Evolutionary conservation across 2,329 filamentous ascomycete species (phyloP).

Genomic region (Sclerotinia borealis): DNA sequence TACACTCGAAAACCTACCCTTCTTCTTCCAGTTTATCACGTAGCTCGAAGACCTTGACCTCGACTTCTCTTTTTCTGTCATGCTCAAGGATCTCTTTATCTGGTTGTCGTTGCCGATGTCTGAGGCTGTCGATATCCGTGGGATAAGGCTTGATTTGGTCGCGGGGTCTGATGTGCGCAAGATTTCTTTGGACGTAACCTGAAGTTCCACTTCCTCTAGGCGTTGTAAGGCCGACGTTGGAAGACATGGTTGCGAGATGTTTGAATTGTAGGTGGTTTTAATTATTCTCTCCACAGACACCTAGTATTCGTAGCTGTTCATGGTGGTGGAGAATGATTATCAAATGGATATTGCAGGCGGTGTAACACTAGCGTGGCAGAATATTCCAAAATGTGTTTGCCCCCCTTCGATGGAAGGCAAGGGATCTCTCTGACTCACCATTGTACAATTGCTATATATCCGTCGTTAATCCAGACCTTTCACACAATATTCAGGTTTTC

Average conservation of each 20-base stretch:
- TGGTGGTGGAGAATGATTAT: neutral
- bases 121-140: slow-evolving; percentile 60
- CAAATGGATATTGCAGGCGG: slow-evolving; percentile 14
- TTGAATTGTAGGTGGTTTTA: neutral
- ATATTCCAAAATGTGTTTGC: slow-evolving; percentile 8
- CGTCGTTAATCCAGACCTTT: neutral
- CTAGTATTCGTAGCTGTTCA: neutral
- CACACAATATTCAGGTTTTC: neutral
- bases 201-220: slow-evolving; percentile 94
- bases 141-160: slow-evolving; percentile 62
- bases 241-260: slow-evolving; percentile 60
- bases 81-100: slow-evolving; percentile 93
- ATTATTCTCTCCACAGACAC: neutral
- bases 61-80: slow-evolving; percentile 82
- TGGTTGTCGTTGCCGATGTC: slow-evolving; percentile 74
- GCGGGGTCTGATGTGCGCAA: slow-evolving; percentile 79
- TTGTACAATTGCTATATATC: neutral
- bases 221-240: slow-evolving; percentile 93
- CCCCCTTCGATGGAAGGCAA: slow-evolving; percentile 10
- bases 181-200: slow-evolving; percentile 94
- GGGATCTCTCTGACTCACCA: neutral
- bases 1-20: slow-evolving; percentile 45
- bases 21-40: slow-evolving; percentile 89
- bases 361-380: slow-evolving; percentile 18
- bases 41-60: slow-evolving; percentile 89